Evolutionary conservation across 148 eudicot genomes (phyloP).

Genomic region (Fagopyrum tataricum): DNA sequence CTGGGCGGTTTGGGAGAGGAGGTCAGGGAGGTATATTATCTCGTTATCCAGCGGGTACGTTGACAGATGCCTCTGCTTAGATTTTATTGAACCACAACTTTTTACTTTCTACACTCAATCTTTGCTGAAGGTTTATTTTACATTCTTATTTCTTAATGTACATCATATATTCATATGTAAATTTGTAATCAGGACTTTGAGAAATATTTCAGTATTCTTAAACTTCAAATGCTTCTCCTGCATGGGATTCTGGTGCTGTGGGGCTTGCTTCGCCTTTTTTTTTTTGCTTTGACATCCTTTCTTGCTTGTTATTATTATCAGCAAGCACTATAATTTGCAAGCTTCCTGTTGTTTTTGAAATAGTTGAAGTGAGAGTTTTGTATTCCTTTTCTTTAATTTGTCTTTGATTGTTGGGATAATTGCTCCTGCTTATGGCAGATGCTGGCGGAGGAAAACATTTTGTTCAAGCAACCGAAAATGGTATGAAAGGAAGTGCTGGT

Average conservation of each 20-base stretch:
- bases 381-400: background rate
- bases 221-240: background rate
- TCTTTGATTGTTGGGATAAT: slow-evolving; percentile 3
- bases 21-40: slow-evolving; percentile 41
- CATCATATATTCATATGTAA: background rate
- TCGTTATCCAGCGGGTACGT: slow-evolving; percentile 34
- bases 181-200: background rate
- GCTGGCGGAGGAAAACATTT: slow-evolving; percentile 41
- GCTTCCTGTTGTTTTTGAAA: background rate
- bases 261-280: background rate
- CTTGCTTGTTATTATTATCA: background rate
- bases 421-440: slow-evolving; percentile 26
- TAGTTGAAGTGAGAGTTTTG: background rate
- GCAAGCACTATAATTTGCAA: background rate
- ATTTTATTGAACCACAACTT: background rate
- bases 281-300: background rate
- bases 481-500: slow-evolving; percentile 20
- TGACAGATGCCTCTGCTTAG: background rate
- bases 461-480: slow-evolving; percentile 46
- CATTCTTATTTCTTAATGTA: background rate
- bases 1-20: slow-evolving; percentile 43
- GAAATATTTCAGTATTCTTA: background rate
- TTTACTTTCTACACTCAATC: background rate
- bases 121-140: background rate
- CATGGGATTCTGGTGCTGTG: background rate